Conservation (phyloP, 2,329 filamentous ascomycete species). For the Ceratocystis ficicola region DNA sequence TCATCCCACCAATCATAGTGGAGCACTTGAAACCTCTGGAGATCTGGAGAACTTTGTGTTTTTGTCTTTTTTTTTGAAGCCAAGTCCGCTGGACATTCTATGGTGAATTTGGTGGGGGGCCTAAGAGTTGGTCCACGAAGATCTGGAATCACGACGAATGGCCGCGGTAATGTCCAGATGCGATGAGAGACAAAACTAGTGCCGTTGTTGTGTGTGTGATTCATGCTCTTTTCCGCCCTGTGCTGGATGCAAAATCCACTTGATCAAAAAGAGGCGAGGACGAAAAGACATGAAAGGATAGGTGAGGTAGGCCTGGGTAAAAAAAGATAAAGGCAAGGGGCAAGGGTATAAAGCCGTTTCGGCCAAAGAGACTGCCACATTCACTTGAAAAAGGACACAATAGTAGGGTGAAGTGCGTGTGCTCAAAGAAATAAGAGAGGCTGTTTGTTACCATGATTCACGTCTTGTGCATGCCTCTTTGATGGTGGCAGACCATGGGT, state of each 20-base stretch:
- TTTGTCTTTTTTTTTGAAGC: background rate
- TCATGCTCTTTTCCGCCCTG: conserved; percentile 4
- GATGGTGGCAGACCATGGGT: too few relatives aligned
- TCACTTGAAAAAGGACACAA: too few relatives aligned
- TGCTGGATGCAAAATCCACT: background rate
- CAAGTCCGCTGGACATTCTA: background rate
- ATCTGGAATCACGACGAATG: background rate
- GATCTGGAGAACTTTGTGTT: background rate
- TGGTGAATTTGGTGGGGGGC: background rate
- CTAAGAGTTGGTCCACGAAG: too few relatives aligned
- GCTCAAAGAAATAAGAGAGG: too few relatives aligned
- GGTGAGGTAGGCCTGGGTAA: background rate
- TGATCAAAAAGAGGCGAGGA: background rate
- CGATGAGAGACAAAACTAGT: background rate
- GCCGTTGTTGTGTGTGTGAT: background rate
- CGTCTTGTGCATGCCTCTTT: too few relatives aligned
- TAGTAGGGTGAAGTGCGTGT: too few relatives aligned
- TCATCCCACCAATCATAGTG: conserved; percentile 8
- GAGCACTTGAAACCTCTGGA: background rate
- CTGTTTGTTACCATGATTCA: too few relatives aligned
- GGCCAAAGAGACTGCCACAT: too few relatives aligned
- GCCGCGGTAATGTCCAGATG: background rate
- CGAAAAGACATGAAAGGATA: background rate
- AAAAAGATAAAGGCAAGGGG: too few relatives aligned
- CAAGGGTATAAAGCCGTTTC: too few relatives aligned